Conservation (phyloP, 140 eudicot genomes). For the Stevia rebaudiana region DNA sequence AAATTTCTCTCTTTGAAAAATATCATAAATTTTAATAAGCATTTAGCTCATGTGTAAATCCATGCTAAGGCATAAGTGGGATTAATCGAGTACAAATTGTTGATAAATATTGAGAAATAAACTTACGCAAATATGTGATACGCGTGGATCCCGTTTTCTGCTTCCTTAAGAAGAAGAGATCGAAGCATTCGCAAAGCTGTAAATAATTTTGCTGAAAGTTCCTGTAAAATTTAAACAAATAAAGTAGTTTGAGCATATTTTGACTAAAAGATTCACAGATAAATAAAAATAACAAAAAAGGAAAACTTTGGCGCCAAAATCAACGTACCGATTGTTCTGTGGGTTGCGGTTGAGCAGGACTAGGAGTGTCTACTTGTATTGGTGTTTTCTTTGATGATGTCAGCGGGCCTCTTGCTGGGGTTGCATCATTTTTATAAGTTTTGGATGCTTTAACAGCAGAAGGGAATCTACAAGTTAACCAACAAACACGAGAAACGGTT, state of each 20-base stretch:
- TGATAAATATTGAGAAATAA: background rate
- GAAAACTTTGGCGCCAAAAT: conserved; percentile 11
- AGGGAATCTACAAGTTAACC: conserved; percentile 59
- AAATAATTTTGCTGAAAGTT: conserved; percentile 48
- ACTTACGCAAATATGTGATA: conserved; percentile 70
- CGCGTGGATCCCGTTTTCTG: conserved; percentile 39
- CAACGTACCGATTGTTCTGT: conserved; percentile 41
- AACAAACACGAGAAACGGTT: conserved; percentile 10
- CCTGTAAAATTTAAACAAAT: conserved; percentile 31
- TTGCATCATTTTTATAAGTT: conserved; percentile 39
- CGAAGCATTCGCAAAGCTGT: conserved; percentile 49
- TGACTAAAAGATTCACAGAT: background rate
- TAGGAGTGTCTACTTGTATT: conserved; percentile 35
- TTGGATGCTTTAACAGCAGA: conserved; percentile 46
- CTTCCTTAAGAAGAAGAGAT: conserved; percentile 39
- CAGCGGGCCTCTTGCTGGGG: conserved; percentile 57
- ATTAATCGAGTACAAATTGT: background rate
- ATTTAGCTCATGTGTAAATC: background rate
- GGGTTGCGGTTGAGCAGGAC: conserved; percentile 36
- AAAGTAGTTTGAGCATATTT: background rate
- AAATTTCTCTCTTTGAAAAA: background rate
- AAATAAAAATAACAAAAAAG: background rate
- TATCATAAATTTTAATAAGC: background rate
- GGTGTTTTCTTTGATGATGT: conserved; percentile 51
- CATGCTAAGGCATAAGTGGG: background rate